phyloP scores from a whole-genome alignment of 164 flowering plant genomes.

The Magnolia sinica region DNA sequence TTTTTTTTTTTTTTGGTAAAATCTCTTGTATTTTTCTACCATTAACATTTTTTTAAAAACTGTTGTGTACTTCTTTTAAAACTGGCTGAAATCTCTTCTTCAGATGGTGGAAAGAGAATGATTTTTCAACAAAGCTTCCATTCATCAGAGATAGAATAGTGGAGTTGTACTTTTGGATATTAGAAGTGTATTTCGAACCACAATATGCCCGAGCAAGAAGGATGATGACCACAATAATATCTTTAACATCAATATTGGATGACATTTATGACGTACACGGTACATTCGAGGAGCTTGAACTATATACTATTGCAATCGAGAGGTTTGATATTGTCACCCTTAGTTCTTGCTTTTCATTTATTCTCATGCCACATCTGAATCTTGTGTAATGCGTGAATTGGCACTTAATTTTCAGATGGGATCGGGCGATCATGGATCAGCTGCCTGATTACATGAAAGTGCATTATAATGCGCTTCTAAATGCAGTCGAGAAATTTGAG shows the following conservation, averaged over 20 bases:
- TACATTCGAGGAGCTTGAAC: conserved; percentile 13
- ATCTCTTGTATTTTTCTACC: no score
- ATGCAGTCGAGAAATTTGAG: not conserved
- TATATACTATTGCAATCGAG: conserved; percentile 3
- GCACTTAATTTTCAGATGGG: not conserved
- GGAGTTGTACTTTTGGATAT: conserved; percentile 14
- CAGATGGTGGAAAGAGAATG: conserved; percentile 13
- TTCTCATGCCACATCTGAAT: not conserved
- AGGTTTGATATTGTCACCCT: not conserved
- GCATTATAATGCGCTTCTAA: not conserved
- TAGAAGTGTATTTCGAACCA: conserved; percentile 6
- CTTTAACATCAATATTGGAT: conserved; percentile 6
- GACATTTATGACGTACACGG: conserved; percentile 13
- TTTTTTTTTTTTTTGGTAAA: no score
- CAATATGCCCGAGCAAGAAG: conserved; percentile 2
- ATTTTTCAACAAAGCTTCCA: conserved; percentile 8
- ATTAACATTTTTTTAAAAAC: no score
- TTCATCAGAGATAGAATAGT: conserved; percentile 12
- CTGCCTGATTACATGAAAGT: not conserved
- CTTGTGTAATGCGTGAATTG: not conserved
- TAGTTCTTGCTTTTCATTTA: not conserved
- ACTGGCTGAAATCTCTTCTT: not conserved
- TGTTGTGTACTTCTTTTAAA: no score
- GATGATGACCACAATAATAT: not conserved
- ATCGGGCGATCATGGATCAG: not conserved